phyloP scores from a whole-genome alignment of 2,329 filamentous ascomycete genomes.

The Fusarium sp. region DNA sequence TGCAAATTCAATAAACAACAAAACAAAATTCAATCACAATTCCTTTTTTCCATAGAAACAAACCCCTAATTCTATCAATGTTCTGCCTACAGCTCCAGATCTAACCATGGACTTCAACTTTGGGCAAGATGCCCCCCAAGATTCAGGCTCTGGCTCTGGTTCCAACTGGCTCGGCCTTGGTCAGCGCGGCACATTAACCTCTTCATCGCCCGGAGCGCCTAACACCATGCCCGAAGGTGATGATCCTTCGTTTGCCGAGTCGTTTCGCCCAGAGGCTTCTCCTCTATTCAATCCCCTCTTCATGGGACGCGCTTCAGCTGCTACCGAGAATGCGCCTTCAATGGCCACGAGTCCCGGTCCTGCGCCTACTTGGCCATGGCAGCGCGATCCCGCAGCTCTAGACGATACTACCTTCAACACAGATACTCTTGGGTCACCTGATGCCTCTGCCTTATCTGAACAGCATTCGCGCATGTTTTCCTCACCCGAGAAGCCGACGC shows the following conservation, averaged over 20 bases:
- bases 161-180: constrained; percentile 40
- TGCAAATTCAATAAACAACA: constrained; percentile 26
- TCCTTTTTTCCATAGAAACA: background rate
- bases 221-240: constrained; percentile 30
- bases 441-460: constrained; percentile 1
- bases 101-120: constrained; percentile 42
- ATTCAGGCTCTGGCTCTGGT: constrained; percentile 28
- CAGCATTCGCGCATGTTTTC: constrained; percentile 23
- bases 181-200: constrained; percentile 31
- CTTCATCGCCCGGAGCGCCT: constrained; percentile 38
- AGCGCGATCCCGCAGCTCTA: constrained; percentile 28
- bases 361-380: constrained; percentile 37
- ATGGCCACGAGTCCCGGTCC: constrained; percentile 23
- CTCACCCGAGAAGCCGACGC: background rate
- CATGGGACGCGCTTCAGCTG: constrained; percentile 12
- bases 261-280: constrained; percentile 43
- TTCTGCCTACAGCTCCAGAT: background rate
- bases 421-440: constrained; percentile 23
- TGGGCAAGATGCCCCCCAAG: constrained; percentile 27
- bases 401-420: constrained; percentile 23
- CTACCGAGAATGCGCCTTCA: constrained; percentile 19
- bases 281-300: constrained; percentile 44
- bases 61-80: background rate
- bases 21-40: constrained; percentile 21
- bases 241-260: constrained; percentile 47